Evolutionary conservation across 345 rosid genomes (phyloP), one percentile per base, ranked within the genome.

Genomic region (Eutrema japonicum): DNA sequence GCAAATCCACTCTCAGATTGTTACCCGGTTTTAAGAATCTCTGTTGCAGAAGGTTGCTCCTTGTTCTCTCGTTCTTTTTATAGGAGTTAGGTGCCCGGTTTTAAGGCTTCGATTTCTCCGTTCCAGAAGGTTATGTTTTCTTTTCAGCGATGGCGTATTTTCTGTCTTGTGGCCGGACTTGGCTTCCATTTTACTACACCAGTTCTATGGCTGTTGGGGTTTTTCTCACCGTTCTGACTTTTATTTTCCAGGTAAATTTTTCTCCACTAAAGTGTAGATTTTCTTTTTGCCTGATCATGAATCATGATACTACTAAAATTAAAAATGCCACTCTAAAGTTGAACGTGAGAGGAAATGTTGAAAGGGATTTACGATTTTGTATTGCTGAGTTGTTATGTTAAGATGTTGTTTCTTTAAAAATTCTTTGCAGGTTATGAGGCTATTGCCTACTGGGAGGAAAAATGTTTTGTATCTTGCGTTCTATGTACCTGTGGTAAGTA

Each of bases 121-220:
- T 13, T 30, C 9, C 54, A 18, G 22, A 18, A 18, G 22, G 38
- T 29, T 70, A 73, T 54, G 2, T 43, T 63, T 40, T 67, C 6
- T 76, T 85, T 80, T 74, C 94, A 92, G 57, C 60, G 16, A 73
- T 95, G 99, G 98, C 88, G 96, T 68, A 82, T 95, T 68, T 2
- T 89, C 22, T 90, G 84, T 85, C 84, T 95, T 14, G 92, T 78
- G 13, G 57, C 66, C 36, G 97, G 98, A 72, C 70, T 92, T 95
- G 99, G 99, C 91, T 88, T 82, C 98, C 96, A 3, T 95, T 95
- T 74, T 92, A 95, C 70, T 92, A 95, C 75, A 87, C 92, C 76
- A 86, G 90, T 69, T 95, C 92, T 38, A 95, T 95, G 97, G 96
- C 89, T 8, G 82, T 95, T 58, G 98, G 99, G 10, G 71, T 95